Base-by-base conservation (phyloP, 1,284 basidiomycete species). In the Ustilago shanxiensis region DNA sequence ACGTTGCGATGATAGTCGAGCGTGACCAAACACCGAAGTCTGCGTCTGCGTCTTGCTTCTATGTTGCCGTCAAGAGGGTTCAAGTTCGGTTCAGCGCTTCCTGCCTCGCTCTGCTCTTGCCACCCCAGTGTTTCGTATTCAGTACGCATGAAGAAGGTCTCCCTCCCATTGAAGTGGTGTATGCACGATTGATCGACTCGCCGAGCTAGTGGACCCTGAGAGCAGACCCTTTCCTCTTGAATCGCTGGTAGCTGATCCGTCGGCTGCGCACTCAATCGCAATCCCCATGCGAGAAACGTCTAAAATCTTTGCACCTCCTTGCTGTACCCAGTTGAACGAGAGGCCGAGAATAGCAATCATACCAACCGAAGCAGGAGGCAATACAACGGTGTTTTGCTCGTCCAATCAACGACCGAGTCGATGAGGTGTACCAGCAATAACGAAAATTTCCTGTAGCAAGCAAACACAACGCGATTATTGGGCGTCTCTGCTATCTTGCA, bases 391-490 rank as follows among this genome's bases (percentile, higher is more conserved):
- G 39, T 18, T n/a, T 33, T 37, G 35, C 35, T 37, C 44, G 44
- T 20, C 44, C 44, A 45, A 45, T 45, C 44, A 45, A 6, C 22
- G 44, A 22, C n/a, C 35, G 35, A 37, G 35, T 37, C 35, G 14
- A 37, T 7, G 14, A 11, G 5, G 44, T 45, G 44, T 45, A 22
- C 44, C 44, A 45, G 44, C 44, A 22, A 45, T 28, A 49, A 11
- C 24, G 24, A 49, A 47, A 47, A 33, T 33, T 11, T 33, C 11
- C 24, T 26, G 26, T 49, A 49, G 45, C 1, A 28, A 49, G 24
- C 45, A 26, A 49, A 49, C 22, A 49, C 8, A 11, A 14, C 22
- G 26, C 45, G 45, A 49, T 49, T 49, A 49, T 49, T 49, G 45
- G 26, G 45, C 45, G 7, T 26, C 14, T 49, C 24, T 33, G 45